Evolutionary conservation across 768 basidiomycete genomes (phyloP), one percentile per base, ranked within the genome.

Genomic region (Psilocybe sp.): DNA sequence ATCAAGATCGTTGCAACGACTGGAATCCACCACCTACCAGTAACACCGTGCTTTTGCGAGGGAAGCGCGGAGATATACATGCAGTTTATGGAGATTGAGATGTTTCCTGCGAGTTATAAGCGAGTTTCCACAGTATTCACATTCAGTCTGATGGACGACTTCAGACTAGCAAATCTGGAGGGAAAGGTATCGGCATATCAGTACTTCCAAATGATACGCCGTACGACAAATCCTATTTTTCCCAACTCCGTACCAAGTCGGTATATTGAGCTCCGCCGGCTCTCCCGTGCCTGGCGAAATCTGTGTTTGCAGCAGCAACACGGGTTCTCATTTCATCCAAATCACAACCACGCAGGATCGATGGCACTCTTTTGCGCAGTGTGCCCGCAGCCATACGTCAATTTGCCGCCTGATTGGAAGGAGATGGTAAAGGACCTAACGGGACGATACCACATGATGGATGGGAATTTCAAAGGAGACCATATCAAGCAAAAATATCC

Each of bases 381-480:
- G 11, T 64, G 62, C 35, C 57, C 60, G 0, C 63, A 64, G 35
- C 59, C 59, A 2, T 57, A 58, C 0, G 31, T 64, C 6, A 64
- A 64, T 46, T 16, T 62, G 1, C 55, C 59, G 2, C 44, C 44
- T 0, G 44, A 57, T 14, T 62, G 61, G 59, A 13, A 50, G 15
- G 18, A 18, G 0, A 49, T 56, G n/a, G 7, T 19, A 0, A 34
- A 52, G 46, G 52, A 53, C 13, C 33, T 61, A 10, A 55, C 52
- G 16, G 49, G 43, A 3, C 47, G 59, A 4, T 48, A 49, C 14
- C 44, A 62, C 8, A 57, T 61, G 1, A 52, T 41, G 4, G 62
- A 66, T 53, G 64, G 66, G 14, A 67, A 65, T 28, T 68, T 66
- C 50, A 60, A 59, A 9, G 54, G 58, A 0, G 55, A 64, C 20